Evolutionary conservation across 257 asterid genomes (phyloP), one percentile per base, ranked within the genome.

Genomic region (Schizonepeta tenuifolia): DNA sequence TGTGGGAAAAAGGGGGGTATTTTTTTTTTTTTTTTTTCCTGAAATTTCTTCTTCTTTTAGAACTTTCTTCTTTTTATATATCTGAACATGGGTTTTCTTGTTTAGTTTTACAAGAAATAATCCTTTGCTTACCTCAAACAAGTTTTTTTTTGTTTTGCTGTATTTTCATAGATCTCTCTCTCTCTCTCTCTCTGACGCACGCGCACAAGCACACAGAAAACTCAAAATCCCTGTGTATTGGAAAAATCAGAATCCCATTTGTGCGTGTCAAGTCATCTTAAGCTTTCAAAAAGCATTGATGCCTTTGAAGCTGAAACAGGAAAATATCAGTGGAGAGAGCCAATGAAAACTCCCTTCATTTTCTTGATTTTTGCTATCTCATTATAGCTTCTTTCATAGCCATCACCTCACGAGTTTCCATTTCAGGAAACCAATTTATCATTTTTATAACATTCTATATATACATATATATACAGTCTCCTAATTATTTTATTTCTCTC

Each of bases 271-370:
- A 67, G 69, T 78, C 44, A 74, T 76, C 36, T 76, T 13, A 65
- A 65, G 71, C 87, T 84, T 84, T 82, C 73, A 17, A 63, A 82
- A 78, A 80, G 85, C 62, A 75, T 70, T 76, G 72, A 73, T 76
- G 65, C 36, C 65, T 67, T 50, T 71, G 72, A 69, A 82, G 67
- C 88, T 71, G 71, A 79, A 86, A 84, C 69, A 76, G 85, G 83
- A 86, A 84, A 75, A 81, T 72, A 75, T 43, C 88, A 79, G 81
- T 72, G 62, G 76, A 40, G 85, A 70, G 66, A 58, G 67, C 84
- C 88, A 83, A 81, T 84, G 77, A 77, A 76, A 75, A 50, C 43
- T 12, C 67, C 72, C 78, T 50, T 66, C 65, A 59, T 44, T 63
- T 74, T 71, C 70, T 64, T 56, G 15, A 62, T 35, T 62, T 54